phyloP scores from a whole-genome alignment of 495 filamentous ascomycete species.

The Aspergillus campestris region DNA sequence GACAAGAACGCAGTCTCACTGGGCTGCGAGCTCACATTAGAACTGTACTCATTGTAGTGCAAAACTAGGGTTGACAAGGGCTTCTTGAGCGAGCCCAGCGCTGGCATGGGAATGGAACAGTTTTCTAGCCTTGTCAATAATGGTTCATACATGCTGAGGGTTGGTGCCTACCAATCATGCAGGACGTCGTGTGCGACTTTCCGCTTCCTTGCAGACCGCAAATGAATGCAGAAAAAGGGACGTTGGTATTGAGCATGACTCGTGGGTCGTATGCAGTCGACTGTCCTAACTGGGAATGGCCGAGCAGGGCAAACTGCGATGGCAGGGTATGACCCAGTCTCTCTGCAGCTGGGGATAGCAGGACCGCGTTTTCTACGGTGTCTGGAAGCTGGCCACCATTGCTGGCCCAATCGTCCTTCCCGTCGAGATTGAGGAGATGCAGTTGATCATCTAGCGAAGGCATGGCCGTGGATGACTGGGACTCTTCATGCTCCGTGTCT shows the following conservation, averaged over 20 bases:
- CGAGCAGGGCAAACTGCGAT: conserved; percentile 16
- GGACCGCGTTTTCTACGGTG: conserved; percentile 7
- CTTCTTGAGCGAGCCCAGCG: conserved; percentile 27
- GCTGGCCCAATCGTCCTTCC: conserved; percentile 1
- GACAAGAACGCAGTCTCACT: conserved; percentile 62
- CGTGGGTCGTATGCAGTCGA: conserved; percentile 6
- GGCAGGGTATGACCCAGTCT: conserved; percentile 9
- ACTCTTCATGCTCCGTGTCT: too few species aligned
- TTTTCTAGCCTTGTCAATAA: conserved; percentile 42
- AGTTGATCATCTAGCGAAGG: conserved; percentile 8
- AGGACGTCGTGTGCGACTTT: conserved; percentile 63
- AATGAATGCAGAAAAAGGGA: conserved; percentile 63
- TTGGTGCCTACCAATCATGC: conserved; percentile 49
- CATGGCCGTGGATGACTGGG: background rate
- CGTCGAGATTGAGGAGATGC: conserved; percentile 7
- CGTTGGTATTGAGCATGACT: conserved; percentile 47
- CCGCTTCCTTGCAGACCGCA: conserved; percentile 69
- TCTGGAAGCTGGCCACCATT: background rate
- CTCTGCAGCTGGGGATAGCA: conserved; percentile 11
- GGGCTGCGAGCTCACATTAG: conserved; percentile 37
- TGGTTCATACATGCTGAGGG: conserved; percentile 26
- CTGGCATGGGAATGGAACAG: conserved; percentile 33
- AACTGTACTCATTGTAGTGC: conserved; percentile 55
- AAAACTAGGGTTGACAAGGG: conserved; percentile 57
- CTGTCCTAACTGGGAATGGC: conserved; percentile 4